Evolutionary conservation across 306 rosid genomes (phyloP).

Genomic region (Quercus suber): DNA sequence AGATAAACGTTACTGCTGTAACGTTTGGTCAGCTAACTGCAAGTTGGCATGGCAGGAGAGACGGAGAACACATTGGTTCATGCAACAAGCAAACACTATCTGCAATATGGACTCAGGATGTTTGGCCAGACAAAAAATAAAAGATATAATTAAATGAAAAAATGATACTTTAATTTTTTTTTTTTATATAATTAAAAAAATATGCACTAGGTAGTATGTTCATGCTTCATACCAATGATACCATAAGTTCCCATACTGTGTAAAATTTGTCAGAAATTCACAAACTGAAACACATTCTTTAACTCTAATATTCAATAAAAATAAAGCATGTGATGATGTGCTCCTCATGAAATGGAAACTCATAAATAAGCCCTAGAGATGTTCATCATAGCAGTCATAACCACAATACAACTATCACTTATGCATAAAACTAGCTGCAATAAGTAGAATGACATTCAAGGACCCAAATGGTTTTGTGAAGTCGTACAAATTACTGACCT

Average conservation of each 20-base stretch:
- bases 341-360: background rate
- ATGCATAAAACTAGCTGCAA: background rate
- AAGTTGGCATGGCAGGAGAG: constrained; percentile 3
- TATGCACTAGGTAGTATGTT: too few relatives aligned
- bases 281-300: background rate
- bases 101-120: background rate
- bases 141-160: background rate
- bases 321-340: background rate
- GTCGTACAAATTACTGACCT: background rate
- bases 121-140: background rate
- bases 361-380: background rate
- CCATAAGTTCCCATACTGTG: background rate
- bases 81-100: background rate
- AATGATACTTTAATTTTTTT: background rate
- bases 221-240: background rate
- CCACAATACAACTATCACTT: background rate
- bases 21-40: background rate
- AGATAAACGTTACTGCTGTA: background rate
- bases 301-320: background rate
- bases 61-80: background rate
- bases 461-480: background rate
- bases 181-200: background rate
- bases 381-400: background rate
- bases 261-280: background rate
- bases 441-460: background rate